These are phyloP conservation scores for Fusarium sp. DNA, from an alignment of 2,329 filamentous ascomycete genomes.

Conservation along the genomic window DNA sequence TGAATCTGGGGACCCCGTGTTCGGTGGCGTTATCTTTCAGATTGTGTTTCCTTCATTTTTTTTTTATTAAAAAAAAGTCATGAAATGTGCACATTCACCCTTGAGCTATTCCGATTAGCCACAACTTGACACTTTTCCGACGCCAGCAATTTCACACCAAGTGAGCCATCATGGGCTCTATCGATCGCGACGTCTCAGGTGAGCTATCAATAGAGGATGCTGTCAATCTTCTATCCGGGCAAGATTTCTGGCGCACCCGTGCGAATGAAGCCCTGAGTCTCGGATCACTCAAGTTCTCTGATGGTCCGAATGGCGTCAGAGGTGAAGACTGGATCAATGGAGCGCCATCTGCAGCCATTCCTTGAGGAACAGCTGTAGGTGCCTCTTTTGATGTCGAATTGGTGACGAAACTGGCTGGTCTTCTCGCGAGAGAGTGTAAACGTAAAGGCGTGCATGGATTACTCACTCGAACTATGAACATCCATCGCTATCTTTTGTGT, in stretches of 20 bases:
- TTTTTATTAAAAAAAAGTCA: too few species aligned
- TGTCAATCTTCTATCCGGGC: background rate
- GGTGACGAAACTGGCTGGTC: background rate
- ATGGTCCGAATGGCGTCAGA: background rate
- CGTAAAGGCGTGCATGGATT: background rate
- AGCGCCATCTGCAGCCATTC: background rate
- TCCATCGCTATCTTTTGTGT: background rate
- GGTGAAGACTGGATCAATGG: background rate
- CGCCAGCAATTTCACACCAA: too few species aligned
- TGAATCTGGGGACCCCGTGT: background rate
- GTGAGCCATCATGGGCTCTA: too few species aligned
- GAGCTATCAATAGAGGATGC: background rate
- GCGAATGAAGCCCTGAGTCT: background rate
- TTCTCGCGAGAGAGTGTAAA: background rate
- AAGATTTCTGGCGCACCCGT: background rate
- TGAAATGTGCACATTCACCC: too few species aligned
- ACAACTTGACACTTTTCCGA: too few species aligned
- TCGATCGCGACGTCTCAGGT: background rate
- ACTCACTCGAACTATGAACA: background rate
- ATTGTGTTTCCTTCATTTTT: too few species aligned
- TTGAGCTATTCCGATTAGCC: too few species aligned
- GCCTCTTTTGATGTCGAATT: background rate
- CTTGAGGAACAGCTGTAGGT: background rate
- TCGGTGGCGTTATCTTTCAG: too few species aligned
- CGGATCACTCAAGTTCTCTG: background rate